Evolutionary conservation across 106 monocot species (phyloP).

Genomic region (Gastrodia elata): DNA sequence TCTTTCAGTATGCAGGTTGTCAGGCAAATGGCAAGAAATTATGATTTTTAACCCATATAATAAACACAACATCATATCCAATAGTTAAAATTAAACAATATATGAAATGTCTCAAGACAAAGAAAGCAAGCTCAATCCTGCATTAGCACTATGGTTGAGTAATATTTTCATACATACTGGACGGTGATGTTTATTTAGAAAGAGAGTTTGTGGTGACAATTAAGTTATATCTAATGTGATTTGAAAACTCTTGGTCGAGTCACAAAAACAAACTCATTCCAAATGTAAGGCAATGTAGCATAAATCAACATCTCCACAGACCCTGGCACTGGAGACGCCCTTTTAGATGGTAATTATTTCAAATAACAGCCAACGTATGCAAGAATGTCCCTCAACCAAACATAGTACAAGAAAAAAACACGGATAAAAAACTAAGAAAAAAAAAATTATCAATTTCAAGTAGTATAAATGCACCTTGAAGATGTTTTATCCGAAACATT

Average conservation of each 20-base stretch:
- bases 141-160: not conserved
- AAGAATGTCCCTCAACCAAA: not conserved
- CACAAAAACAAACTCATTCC: not conserved
- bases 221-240: not conserved
- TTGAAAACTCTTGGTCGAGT: not conserved
- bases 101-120: not conserved
- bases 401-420: not conserved
- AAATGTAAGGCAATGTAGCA: not conserved
- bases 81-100: not conserved
- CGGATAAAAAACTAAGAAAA: not conserved
- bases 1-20: not conserved
- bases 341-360: not conserved
- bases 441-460: not conserved
- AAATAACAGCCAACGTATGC: not conserved
- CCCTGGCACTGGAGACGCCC: not conserved
- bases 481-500: slow-evolving; percentile 48
- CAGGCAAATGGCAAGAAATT: not conserved
- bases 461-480: slow-evolving; percentile 23
- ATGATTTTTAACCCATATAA: not conserved
- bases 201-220: not conserved
- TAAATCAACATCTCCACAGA: not conserved
- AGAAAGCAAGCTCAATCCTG: not conserved
- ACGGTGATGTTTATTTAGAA: not conserved
- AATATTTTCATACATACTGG: too few species aligned
- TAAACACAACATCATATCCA: not conserved